A percentile compares a stretch with the other conserved stretches of the same genome.
Evolutionary conservation across 1,284 basidiomycete species (phyloP).

Genomic region (Cutaneotrichosporon sp.): DNA sequence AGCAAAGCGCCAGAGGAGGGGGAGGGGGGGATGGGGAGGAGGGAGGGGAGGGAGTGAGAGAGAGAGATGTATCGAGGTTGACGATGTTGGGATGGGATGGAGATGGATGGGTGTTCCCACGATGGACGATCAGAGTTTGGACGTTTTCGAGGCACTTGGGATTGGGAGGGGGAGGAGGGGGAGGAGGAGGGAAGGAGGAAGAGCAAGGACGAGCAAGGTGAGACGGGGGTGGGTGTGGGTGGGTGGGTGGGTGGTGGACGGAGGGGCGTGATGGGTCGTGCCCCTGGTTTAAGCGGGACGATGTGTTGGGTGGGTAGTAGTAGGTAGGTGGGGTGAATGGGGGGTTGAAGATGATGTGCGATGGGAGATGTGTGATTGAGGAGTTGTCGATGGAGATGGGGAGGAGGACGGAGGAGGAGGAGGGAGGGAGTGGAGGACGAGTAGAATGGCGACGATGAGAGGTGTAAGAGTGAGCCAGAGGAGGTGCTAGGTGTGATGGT

Average conservation of each 20-base stretch:
- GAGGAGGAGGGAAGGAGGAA: not conserved
- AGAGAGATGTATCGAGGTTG: not conserved
- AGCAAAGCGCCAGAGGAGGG: not conserved
- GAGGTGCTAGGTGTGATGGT: not conserved
- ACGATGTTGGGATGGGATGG: no score
- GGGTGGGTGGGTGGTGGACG: not conserved
- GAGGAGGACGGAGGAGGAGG: not conserved
- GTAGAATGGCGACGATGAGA: not conserved
- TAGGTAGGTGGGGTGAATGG: not conserved
- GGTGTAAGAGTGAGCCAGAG: not conserved
- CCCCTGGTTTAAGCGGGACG: not conserved
- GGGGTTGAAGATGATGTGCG: not conserved
- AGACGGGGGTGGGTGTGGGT: not conserved
- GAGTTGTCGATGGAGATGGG: not conserved
- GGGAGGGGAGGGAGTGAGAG: no score
- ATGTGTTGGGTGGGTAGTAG: not conserved
- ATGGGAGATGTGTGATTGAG: not conserved
- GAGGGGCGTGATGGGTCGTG: not conserved
- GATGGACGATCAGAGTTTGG: constrained; percentile 1
- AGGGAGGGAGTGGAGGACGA: not conserved
- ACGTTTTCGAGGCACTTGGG: constrained; percentile 5
- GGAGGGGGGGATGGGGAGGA: no score
- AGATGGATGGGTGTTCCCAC: constrained; percentile 3
- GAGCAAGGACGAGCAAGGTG: not conserved
- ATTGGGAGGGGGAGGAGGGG: not conserved